Evolutionary conservation across 192 early-diverging fungal genomes (phyloP).

Genomic region (Coemansia sp.): DNA sequence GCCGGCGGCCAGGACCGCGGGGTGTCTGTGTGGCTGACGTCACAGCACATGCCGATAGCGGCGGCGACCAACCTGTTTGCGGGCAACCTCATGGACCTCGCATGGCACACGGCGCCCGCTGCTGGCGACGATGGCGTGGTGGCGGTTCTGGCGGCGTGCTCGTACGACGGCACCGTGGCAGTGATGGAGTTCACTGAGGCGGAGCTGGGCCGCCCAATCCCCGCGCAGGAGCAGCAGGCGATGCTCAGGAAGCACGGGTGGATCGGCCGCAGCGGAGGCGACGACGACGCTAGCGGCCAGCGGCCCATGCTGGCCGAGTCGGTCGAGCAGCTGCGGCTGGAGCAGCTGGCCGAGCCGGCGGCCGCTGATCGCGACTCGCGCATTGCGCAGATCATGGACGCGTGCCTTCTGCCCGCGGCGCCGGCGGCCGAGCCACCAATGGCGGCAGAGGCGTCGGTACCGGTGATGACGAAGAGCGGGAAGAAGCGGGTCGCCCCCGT

Average conservation of each 20-base stretch:
- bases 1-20: constrained; percentile 88
- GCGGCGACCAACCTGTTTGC: constrained; percentile 72
- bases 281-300: constrained; percentile 8
- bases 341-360: constrained; percentile 43
- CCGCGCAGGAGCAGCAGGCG: constrained; percentile 63
- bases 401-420: not conserved
- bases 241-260: constrained; percentile 38
- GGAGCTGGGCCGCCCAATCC: constrained; percentile 67
- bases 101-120: constrained; percentile 34
- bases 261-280: constrained; percentile 11
- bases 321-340: constrained; percentile 62
- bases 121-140: constrained; percentile 12
- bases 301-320: constrained; percentile 55
- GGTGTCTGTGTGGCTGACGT: constrained; percentile 86
- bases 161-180: constrained; percentile 86
- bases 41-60: constrained; percentile 66
- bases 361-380: constrained; percentile 20
- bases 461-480: constrained; percentile 66
- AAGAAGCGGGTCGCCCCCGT: constrained; percentile 81
- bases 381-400: constrained; percentile 17
- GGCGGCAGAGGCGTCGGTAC: constrained; percentile 15
- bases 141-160: constrained; percentile 75
- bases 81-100: constrained; percentile 82
- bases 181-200: constrained; percentile 66
- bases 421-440: not conserved